Conservation (phyloP, 1,284 basidiomycete genomes). For the Heterobasidion annosum region DNA sequence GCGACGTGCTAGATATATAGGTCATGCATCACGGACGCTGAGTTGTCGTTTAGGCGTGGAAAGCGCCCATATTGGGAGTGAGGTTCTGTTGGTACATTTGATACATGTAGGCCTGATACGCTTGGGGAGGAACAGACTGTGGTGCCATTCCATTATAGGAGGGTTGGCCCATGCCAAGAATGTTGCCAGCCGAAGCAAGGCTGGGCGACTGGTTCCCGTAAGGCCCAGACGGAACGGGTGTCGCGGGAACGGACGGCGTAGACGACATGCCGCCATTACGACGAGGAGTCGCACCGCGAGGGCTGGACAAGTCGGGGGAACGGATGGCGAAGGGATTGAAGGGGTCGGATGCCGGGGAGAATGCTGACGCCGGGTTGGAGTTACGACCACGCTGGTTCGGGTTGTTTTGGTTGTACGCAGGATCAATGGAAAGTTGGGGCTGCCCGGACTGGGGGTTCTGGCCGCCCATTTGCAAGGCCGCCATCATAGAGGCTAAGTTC, state of each 20-base stretch:
- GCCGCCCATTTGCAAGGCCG: constrained; percentile 77
- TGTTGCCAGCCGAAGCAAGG: constrained; percentile 42
- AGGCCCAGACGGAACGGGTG: constrained; percentile 27
- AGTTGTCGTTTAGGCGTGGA: constrained; percentile 48
- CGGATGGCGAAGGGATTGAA: constrained; percentile 70
- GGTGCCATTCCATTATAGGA: constrained; percentile 51
- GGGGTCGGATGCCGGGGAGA: constrained; percentile 58
- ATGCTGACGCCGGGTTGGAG: constrained; percentile 42
- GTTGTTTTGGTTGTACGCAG: constrained; percentile 31
- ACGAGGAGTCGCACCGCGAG: constrained; percentile 30
- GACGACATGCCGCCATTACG: constrained; percentile 35
- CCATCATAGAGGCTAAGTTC: constrained; percentile 82
- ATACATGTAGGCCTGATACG: constrained; percentile 78
- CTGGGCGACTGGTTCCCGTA: constrained; percentile 56
- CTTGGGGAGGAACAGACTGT: constrained; percentile 52
- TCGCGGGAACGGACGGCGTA: constrained; percentile 22
- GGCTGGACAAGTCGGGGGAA: constrained; percentile 47
- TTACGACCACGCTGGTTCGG: constrained; percentile 24
- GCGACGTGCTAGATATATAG: constrained; percentile 12
- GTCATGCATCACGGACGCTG: constrained; percentile 8
- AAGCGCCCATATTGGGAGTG: constrained; percentile 65
- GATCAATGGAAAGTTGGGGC: constrained; percentile 63
- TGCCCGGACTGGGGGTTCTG: constrained; percentile 74
- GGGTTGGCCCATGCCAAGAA: constrained; percentile 56
- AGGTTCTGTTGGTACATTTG: constrained; percentile 65